Evolutionary conservation across 192 early-diverging fungal genomes (phyloP).

Genomic region (Mortierella antarctica): DNA sequence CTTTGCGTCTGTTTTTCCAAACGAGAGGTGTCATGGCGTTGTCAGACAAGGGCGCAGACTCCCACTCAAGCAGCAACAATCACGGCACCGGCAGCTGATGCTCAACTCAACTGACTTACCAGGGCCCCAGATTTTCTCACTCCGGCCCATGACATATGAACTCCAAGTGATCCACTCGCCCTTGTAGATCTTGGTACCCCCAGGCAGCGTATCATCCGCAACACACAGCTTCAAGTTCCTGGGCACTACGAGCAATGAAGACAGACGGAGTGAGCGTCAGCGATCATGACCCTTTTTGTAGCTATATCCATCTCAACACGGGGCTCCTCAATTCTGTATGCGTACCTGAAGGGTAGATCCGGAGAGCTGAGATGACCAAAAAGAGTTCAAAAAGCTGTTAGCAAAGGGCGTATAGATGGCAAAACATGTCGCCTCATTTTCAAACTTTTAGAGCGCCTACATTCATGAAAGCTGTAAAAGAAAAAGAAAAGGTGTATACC

Average conservation of each 20-base stretch:
- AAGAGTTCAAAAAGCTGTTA: background rate
- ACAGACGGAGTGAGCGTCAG: slow-evolving; percentile 61
- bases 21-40: no score
- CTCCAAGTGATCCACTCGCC: slow-evolving; percentile 60
- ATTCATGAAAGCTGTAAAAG: slow-evolving; percentile 14
- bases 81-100: no score
- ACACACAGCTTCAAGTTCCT: slow-evolving; percentile 60
- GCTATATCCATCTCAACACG: slow-evolving; percentile 56
- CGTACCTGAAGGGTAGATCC: slow-evolving; percentile 64
- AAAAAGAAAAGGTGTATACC: background rate
- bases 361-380: slow-evolving; percentile 58
- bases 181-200: slow-evolving; percentile 63
- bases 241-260: slow-evolving; percentile 48
- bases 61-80: no score
- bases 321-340: slow-evolving; percentile 50
- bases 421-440: no score
- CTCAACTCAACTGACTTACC: no score
- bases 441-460: background rate
- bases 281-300: slow-evolving; percentile 64
- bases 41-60: no score
- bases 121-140: slow-evolving; percentile 65
- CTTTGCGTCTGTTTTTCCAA: slow-evolving; percentile 53
- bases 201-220: slow-evolving; percentile 68
- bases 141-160: slow-evolving; percentile 64
- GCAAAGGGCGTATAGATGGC: background rate